Evolutionary conservation across 805 yeast genomes (phyloP).

Genomic region (Blastobotrys peoriensis): DNA sequence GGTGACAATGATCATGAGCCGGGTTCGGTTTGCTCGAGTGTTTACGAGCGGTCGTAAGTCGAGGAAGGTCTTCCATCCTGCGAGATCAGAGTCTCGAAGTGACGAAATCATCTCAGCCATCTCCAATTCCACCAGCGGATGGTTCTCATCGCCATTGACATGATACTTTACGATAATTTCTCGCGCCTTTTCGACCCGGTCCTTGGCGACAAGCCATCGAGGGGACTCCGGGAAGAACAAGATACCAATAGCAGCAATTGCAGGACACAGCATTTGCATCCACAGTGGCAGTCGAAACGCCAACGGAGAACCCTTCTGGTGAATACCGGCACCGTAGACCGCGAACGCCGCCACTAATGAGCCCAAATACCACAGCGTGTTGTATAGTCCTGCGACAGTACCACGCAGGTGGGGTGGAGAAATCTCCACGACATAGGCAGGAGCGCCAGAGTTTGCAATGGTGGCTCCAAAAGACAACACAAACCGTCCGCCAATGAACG

Average conservation of each 20-base stretch:
- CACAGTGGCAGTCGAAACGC: conserved; percentile 10
- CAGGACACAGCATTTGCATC: conserved; percentile 13
- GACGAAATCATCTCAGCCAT: conserved; percentile 15
- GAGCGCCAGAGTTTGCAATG: conserved; percentile 13
- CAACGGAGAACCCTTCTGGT: background rate
- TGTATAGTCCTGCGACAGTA: conserved; percentile 14
- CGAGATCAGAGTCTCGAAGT: conserved; percentile 6
- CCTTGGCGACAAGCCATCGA: conserved; percentile 41
- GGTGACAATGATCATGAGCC: background rate
- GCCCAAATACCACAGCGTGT: conserved; percentile 63
- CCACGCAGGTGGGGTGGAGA: conserved; percentile 19
- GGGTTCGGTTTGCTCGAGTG: conserved; percentile 11
- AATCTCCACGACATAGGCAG: conserved; percentile 11
- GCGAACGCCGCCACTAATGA: conserved; percentile 71
- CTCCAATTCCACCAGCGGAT: conserved; percentile 15
- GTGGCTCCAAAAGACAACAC: conserved; percentile 12
- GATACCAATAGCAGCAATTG: conserved; percentile 31
- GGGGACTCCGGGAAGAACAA: conserved; percentile 35
- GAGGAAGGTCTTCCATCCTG: conserved; percentile 9
- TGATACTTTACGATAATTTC: conserved; percentile 28
- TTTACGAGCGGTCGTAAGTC: conserved; percentile 5
- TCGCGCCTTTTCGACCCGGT: conserved; percentile 43
- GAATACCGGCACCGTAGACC: too few species aligned
- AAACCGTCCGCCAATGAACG: conserved; percentile 12
- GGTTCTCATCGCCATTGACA: conserved; percentile 21